Base-by-base conservation (phyloP, 208 protist species). In the Trypanosoma grayi region DNA sequence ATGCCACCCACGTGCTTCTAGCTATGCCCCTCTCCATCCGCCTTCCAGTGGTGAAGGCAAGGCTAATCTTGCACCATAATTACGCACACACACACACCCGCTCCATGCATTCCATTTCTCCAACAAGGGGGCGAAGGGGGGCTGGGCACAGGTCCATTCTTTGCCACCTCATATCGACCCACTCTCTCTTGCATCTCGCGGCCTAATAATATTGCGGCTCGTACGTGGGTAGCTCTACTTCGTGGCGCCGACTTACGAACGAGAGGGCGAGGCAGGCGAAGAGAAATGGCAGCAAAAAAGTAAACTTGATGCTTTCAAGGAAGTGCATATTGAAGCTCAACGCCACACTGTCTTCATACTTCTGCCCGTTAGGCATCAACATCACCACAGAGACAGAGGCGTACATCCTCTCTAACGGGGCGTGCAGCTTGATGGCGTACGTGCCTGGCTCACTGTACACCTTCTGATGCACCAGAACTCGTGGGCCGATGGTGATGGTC, bases 311-410 rank as follows among this genome's bases (percentile, higher is more conserved):
- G 25, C 81, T 79, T 31, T 86, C 75, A 46, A 93, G 66, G 40
- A 91, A 95, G 45, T 93, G 68, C 73, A 90, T 84, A 60, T 95
- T 92, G 60, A 95, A 92, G 59, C 81, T 86, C 44, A 92, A 57
- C 9, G 89, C 28, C 39, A 89, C 61, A 43, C 50, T 77, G 56
- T 95, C 89, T 1, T 76, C 83, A 64, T 84, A 97, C 3, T 56
- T 60, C 60, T 93, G 89, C 0, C 83, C 81, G 66, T 87, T 85
- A 7, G 74, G 61, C 24, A 92, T 60, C 18, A 56, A 70, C 77
- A 97, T 71, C 7, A 76, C 59, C 1, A 97, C 67, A 8, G 36
- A 72, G 0, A 97, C 52, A 1, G 75, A 71, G 8, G 73, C 79
- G 40, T 82, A 77, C 58, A 90, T 77, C 5, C 83, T 58, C 70